Evolutionary conservation across 805 yeast species (phyloP).

Genomic region (Metschnikowia peoriensis): DNA sequence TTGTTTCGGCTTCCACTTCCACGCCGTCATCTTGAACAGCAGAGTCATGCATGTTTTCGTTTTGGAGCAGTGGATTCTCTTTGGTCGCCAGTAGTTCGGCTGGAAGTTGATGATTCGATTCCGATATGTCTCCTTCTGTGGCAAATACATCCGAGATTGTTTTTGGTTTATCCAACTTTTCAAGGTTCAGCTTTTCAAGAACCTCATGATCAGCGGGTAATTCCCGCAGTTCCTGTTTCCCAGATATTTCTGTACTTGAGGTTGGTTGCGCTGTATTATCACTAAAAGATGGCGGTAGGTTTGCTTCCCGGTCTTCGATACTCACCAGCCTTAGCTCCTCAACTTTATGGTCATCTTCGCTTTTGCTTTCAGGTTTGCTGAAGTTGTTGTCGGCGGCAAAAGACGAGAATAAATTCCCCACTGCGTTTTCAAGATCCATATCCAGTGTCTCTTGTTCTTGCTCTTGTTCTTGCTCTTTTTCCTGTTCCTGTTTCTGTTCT

Average conservation of each 20-base stretch:
- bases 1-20: neutral
- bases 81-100: neutral
- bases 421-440: slow-evolving; percentile 7
- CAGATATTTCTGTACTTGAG: neutral
- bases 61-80: neutral
- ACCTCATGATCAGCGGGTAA: neutral
- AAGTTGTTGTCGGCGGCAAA: neutral
- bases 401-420: slow-evolving; percentile 8
- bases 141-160: neutral
- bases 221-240: neutral
- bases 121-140: neutral
- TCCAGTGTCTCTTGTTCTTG: neutral
- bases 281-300: neutral
- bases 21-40: neutral
- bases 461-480: no score
- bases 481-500: no score
- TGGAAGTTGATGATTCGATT: neutral
- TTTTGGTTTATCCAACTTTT: no score
- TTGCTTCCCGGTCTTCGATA: neutral
- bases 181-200: neutral
- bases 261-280: neutral
- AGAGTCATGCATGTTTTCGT: neutral
- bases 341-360: neutral
- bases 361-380: neutral
- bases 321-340: no score